Evolutionary conservation across 176 grass and related monocot species (phyloP).

Genomic region (Miscanthus lutarioriparius): DNA sequence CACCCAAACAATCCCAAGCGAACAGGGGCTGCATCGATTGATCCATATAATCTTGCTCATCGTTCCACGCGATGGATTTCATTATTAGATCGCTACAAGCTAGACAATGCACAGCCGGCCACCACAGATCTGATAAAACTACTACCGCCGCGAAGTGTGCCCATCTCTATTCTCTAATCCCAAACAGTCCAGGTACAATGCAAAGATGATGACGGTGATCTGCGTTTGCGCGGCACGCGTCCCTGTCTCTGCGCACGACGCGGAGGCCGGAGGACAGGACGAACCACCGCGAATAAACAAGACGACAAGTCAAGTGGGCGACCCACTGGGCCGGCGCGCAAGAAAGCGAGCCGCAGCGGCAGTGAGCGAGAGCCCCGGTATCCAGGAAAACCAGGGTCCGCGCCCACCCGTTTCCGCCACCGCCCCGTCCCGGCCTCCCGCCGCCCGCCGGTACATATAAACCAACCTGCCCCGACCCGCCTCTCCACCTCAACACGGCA

Average conservation of each 20-base stretch:
- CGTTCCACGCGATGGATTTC: not conserved
- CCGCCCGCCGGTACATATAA: not conserved
- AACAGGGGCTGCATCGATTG: not conserved
- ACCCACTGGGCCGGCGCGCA: not conserved
- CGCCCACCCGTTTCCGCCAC: not conserved
- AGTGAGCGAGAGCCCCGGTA: not conserved
- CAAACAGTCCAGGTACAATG: not conserved
- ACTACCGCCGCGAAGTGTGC: not conserved
- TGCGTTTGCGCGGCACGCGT: too few relatives aligned
- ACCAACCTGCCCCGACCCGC: not conserved
- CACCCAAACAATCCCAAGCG: too few relatives aligned
- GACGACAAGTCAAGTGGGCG: not conserved
- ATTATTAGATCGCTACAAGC: not conserved
- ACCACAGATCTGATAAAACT: not conserved
- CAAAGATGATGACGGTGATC: not conserved
- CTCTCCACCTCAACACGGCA: slow-evolving; percentile 11
- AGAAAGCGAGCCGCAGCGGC: not conserved
- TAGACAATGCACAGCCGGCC: not conserved
- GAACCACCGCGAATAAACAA: not conserved
- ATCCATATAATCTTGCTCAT: not conserved
- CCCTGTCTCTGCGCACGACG: too few relatives aligned
- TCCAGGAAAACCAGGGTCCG: slow-evolving; percentile 19
- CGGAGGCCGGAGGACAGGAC: too few relatives aligned
- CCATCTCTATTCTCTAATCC: too few relatives aligned
- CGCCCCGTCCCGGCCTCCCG: not conserved